Evolutionary conservation across 768 basidiomycete genomes (phyloP).

Genomic region (Russula olivacea): DNA sequence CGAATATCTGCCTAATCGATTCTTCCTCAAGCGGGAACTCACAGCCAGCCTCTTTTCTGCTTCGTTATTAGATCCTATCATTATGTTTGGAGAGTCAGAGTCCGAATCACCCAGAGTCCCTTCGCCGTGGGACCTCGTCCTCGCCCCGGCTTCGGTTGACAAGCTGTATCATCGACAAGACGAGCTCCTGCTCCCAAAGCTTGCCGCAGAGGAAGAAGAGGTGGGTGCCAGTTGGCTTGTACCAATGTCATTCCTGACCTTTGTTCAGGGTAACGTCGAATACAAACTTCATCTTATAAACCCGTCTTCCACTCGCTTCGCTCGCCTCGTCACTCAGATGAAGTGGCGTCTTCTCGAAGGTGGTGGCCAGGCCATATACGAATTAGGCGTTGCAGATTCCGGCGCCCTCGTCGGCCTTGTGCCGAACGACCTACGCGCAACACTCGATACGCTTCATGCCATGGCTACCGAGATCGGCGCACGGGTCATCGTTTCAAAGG

Average conservation of each 20-base stretch:
- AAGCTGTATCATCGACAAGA: conserved; percentile 29
- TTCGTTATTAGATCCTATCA: background rate
- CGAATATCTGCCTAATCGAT: conserved; percentile 43
- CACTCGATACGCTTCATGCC: conserved; percentile 79
- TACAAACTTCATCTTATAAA: conserved; percentile 89
- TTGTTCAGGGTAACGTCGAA: conserved; percentile 73
- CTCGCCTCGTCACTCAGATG: conserved; percentile 86
- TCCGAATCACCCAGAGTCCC: conserved; percentile 74
- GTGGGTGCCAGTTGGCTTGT: conserved; percentile 28
- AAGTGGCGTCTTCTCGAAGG: conserved; percentile 79
- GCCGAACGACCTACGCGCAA: conserved; percentile 66
- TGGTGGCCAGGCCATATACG: conserved; percentile 51
- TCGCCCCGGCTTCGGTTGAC: conserved; percentile 41
- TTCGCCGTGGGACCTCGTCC: conserved; percentile 77
- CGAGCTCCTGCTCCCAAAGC: conserved; percentile 45
- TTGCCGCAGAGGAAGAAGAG: conserved; percentile 72
- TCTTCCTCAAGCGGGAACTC: conserved; percentile 11
- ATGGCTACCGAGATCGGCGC: conserved; percentile 96
- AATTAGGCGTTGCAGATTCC: conserved; percentile 69
- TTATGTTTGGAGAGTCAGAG: conserved; percentile 82
- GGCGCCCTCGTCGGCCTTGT: conserved; percentile 80
- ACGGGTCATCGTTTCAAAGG: conserved; percentile 85
- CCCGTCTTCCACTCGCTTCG: conserved; percentile 70
- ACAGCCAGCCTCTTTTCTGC: background rate
- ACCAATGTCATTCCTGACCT: background rate